Conservation (phyloP, 2,329 filamentous ascomycete genomes). For the Didymella glomerata region DNA sequence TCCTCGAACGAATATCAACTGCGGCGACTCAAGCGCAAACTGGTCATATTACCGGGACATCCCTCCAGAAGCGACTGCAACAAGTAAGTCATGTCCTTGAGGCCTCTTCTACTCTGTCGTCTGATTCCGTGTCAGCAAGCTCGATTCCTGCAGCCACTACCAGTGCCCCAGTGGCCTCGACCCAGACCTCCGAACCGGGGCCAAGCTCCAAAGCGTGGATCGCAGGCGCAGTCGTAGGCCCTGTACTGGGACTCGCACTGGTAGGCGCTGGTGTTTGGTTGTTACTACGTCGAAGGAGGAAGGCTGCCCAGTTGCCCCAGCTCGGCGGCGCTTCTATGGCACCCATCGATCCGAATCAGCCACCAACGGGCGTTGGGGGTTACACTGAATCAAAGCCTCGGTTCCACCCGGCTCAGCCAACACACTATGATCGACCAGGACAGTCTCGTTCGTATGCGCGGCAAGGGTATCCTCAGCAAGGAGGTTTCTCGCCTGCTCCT, state of each 20-base stretch:
- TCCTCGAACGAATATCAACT: constrained; percentile 42
- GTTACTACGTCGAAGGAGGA: constrained; percentile 38
- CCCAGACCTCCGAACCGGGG: background rate
- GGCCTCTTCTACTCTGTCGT: too few relatives aligned
- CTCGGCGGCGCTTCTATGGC: constrained; percentile 24
- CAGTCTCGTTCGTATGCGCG: background rate
- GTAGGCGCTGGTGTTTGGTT: constrained; percentile 35
- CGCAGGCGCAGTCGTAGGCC: constrained; percentile 40
- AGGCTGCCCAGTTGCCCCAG: constrained; percentile 15
- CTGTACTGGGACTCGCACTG: constrained; percentile 37
- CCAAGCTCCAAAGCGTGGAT: constrained; percentile 43
- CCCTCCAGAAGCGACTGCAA: constrained; percentile 28
- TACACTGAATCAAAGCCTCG: constrained; percentile 32
- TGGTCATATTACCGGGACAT: constrained; percentile 42
- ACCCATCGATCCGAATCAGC: constrained; percentile 19
- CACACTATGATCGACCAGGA: constrained; percentile 10
- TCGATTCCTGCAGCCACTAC: constrained; percentile 2
- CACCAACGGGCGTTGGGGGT: constrained; percentile 26
- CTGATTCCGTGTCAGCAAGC: constrained; percentile 4
- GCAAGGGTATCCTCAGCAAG: constrained; percentile 24
- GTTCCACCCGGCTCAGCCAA: constrained; percentile 19
- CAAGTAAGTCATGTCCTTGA: constrained; percentile 1
- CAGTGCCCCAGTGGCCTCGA: background rate
- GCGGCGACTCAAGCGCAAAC: constrained; percentile 31
- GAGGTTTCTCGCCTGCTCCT: constrained; percentile 20